Base-by-base conservation (phyloP, 2,329 filamentous ascomycete species). In the Colletotrichum phormii region DNA sequence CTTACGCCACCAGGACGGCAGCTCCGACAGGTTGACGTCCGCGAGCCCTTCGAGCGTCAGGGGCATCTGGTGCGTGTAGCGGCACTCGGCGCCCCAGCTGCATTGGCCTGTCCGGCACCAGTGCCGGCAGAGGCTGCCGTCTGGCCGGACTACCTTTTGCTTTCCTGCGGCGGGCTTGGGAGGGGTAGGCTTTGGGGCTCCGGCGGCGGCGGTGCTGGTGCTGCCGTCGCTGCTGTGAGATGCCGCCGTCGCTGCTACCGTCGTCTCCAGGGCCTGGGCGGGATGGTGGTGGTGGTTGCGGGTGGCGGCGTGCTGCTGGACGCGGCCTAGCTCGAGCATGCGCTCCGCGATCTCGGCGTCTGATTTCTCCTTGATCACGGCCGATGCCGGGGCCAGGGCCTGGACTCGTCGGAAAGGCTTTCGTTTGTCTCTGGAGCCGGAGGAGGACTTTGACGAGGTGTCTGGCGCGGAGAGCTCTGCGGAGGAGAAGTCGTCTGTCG, bases 91-190 rank as follows among this genome's bases (percentile, higher is more conserved):
- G 4, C 83, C 85, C 79, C 82, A 88, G 75, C 81, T 83, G 78
- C 88, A 89, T 13, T 78, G 81, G 7, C 87, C 87, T 53, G 83
- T 79, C 64, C 82, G 81, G 77, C 86, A 88, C 86, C 86, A 89
- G 77, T 86, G 80, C 13, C 83, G 82, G 77, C 87, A 88, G 77
- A 79, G 78, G 31, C 51, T 75, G 75, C 54, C 67, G 58, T 57
- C 42, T 22, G 67, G 66, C 29, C 59, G 71, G n/a, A 55, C 15
- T 12, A 55, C 11, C 35, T 59, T 74, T 15, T 64, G 31, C 55
- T 72, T 71, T 15, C 22, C 51, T 18, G 37, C 37, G n/a, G 59
- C 9, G 42, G 3, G 9, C 49, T 64, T 64, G 5, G 64, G 13
- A 29, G 18, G 18, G 31, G 18, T 11, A 49, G n/a, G 29, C 35